phyloP scores from a whole-genome alignment of 495 filamentous ascomycete species.

The Hyaloscypha finlandica region DNA sequence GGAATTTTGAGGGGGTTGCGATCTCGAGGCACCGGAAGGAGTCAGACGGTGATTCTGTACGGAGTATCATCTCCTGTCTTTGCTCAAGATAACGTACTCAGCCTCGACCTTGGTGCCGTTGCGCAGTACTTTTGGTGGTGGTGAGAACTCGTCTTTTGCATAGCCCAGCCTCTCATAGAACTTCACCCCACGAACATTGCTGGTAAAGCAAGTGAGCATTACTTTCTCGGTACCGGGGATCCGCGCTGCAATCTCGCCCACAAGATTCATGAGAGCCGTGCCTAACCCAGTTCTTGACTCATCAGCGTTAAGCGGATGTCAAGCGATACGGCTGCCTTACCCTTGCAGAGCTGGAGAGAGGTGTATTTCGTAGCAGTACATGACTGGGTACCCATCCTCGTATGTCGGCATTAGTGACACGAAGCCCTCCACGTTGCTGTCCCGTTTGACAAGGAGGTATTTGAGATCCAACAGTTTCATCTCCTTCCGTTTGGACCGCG shows the following conservation, averaged over 20 bases:
- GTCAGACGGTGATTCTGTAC: neutral
- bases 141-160: slow-evolving; percentile 65
- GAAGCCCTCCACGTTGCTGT: slow-evolving; percentile 57
- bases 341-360: slow-evolving; percentile 56
- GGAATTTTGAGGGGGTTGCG: neutral
- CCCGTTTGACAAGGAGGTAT: slow-evolving; percentile 59
- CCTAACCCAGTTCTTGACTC: slow-evolving; percentile 49
- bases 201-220: slow-evolving; percentile 83
- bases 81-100: slow-evolving; percentile 75
- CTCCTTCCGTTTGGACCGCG: slow-evolving; percentile 67
- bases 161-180: slow-evolving; percentile 77
- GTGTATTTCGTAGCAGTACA: slow-evolving; percentile 92
- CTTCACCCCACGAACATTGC: slow-evolving; percentile 57
- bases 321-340: slow-evolving; percentile 29
- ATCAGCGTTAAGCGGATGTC: slow-evolving; percentile 10
- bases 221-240: slow-evolving; percentile 62
- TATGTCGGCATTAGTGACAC: slow-evolving; percentile 82
- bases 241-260: slow-evolving; percentile 43
- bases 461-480: slow-evolving; percentile 73
- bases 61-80: slow-evolving; percentile 33
- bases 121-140: slow-evolving; percentile 59
- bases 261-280: slow-evolving; percentile 44
- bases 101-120: slow-evolving; percentile 63
- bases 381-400: slow-evolving; percentile 70
- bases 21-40: neutral